phyloP scores from a whole-genome alignment of 192 early-diverging fungal species.

The Chytriomyces confervae region DNA sequence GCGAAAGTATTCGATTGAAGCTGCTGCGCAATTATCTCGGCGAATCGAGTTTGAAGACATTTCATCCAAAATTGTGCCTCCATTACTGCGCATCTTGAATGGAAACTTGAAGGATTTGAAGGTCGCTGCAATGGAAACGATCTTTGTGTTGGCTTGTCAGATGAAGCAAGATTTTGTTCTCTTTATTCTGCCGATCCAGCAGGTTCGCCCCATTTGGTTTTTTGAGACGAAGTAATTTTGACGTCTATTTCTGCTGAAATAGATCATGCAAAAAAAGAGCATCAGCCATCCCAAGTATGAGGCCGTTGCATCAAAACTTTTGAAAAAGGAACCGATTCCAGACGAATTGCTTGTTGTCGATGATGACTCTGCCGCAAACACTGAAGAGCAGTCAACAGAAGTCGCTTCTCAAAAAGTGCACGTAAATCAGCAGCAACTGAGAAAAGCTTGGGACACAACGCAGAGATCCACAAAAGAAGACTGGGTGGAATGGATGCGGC shows the following conservation, averaged over 20 bases:
- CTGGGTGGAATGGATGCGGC: slow-evolving; percentile 94
- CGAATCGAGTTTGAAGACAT: slow-evolving; percentile 84
- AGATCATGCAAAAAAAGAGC: slow-evolving; percentile 63
- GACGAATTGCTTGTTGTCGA: slow-evolving; percentile 66
- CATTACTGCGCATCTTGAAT: slow-evolving; percentile 76
- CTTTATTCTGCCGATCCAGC: slow-evolving; percentile 87
- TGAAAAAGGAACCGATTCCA: slow-evolving; percentile 80
- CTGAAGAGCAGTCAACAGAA: slow-evolving; percentile 49
- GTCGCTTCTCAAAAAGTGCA: slow-evolving; percentile 71
- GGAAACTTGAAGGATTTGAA: slow-evolving; percentile 58
- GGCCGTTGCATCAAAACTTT: slow-evolving; percentile 70
- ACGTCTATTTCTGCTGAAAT: not conserved
- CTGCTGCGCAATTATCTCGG: slow-evolving; percentile 74
- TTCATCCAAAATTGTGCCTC: slow-evolving; percentile 85
- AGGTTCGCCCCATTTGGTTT: slow-evolving; percentile 49
- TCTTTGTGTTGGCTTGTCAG: slow-evolving; percentile 83
- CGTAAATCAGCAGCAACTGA: slow-evolving; percentile 84
- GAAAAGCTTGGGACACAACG: slow-evolving; percentile 85
- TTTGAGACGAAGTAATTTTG: not conserved
- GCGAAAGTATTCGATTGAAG: slow-evolving; percentile 69
- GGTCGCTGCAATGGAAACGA: slow-evolving; percentile 75
- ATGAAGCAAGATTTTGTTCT: slow-evolving; percentile 84
- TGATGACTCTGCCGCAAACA: slow-evolving; percentile 22
- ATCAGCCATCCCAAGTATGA: slow-evolving; percentile 79
- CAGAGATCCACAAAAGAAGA: slow-evolving; percentile 89